Evolutionary conservation across 768 basidiomycete genomes (phyloP).

Genomic region (Agaricus subrufescens): DNA sequence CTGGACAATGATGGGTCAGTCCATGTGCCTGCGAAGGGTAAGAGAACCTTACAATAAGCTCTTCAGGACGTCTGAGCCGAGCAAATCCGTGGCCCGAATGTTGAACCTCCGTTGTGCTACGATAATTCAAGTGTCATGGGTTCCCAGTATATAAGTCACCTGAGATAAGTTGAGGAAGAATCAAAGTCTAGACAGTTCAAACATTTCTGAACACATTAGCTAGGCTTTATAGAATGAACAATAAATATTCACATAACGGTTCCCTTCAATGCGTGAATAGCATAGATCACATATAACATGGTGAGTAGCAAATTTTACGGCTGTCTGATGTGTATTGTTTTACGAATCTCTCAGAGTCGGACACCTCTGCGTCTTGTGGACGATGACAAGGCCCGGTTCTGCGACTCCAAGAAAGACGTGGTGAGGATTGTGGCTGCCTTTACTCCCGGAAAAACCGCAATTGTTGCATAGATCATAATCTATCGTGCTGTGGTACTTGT

Average conservation of each 20-base stretch:
- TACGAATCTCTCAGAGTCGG: constrained; percentile 7
- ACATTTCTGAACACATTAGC: constrained; percentile 57
- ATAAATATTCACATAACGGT: constrained; percentile 57
- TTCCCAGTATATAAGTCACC: constrained; percentile 25
- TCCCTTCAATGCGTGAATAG: constrained; percentile 62
- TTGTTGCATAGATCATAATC: constrained; percentile 70
- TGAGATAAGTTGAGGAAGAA: constrained; percentile 66
- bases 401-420: constrained; percentile 71
- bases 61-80: constrained; percentile 45
- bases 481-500: constrained; percentile 20
- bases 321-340: constrained; percentile 1
- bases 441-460: constrained; percentile 46
- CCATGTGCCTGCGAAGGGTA: not conserved
- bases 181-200: constrained; percentile 81
- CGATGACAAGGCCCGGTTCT: constrained; percentile 58
- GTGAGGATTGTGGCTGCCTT: constrained; percentile 51
- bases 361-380: constrained; percentile 50
- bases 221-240: constrained; percentile 1
- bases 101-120: constrained; percentile 64
- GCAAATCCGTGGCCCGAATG: constrained; percentile 79
- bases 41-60: constrained; percentile 49
- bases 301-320: constrained; percentile 37
- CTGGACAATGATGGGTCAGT: constrained; percentile 15
- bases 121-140: not conserved
- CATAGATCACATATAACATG: constrained; percentile 74